These are phyloP conservation scores for Trypanosoma caninum DNA, from an alignment of 208 protist genomes.

Conservation along the genomic window DNA sequence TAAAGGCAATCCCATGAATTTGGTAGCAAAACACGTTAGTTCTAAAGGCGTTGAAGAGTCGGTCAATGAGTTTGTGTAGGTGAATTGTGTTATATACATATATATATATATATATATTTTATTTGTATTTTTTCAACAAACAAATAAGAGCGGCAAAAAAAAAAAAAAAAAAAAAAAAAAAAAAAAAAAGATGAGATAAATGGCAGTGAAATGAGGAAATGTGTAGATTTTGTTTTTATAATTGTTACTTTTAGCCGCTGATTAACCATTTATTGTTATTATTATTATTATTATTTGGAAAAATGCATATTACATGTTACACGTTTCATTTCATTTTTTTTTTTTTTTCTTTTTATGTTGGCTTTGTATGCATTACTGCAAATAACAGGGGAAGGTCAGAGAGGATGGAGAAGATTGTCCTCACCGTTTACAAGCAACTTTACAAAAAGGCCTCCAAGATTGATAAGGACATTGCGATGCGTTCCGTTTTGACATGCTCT, in stretches of 20 bases:
- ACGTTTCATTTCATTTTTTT: background rate
- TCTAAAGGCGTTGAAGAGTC: constrained; percentile 21
- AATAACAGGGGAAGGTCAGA: background rate
- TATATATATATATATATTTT: constrained; percentile 17
- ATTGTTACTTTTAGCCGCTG: too few relatives aligned
- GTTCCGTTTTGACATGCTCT: constrained; percentile 54
- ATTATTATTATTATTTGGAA: constrained; percentile 10
- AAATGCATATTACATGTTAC: constrained; percentile 1
- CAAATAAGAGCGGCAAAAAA: too few relatives aligned
- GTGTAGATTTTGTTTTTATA: too few relatives aligned
- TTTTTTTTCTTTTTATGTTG: background rate
- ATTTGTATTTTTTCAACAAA: background rate
- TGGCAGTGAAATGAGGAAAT: too few relatives aligned
- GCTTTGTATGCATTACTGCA: background rate
- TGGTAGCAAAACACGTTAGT: constrained; percentile 42
- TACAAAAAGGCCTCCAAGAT: constrained; percentile 49
- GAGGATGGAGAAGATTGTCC: constrained; percentile 62
- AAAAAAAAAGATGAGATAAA: too few relatives aligned
- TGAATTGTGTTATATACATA: background rate
- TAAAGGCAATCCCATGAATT: constrained; percentile 74
- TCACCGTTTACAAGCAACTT: constrained; percentile 72
- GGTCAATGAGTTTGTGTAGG: constrained; percentile 27
- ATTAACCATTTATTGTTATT: constrained; percentile 7
- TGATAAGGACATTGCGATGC: constrained; percentile 56
- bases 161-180: too few relatives aligned